Evolutionary conservation across 495 filamentous ascomycete species (phyloP).

Genomic region (Aspergillus hancockii): DNA sequence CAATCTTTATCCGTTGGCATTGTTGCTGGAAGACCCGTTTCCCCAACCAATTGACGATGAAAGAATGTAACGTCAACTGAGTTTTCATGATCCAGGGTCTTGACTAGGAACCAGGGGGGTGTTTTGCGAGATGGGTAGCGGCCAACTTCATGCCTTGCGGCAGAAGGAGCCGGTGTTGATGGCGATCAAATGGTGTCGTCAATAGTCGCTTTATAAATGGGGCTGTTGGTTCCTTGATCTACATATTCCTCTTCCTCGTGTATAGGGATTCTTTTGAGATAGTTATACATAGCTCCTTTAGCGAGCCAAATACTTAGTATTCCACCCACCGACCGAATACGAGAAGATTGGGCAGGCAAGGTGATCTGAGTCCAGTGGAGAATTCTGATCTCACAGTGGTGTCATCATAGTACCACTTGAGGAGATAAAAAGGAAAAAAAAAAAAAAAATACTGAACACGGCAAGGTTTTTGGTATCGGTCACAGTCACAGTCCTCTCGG

Average conservation of each 20-base stretch:
- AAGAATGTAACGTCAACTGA: background rate
- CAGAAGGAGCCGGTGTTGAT: background rate
- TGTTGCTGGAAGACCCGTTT: background rate
- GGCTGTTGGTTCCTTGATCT: background rate
- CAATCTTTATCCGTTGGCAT: too few species aligned
- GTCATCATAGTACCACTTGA: too few species aligned
- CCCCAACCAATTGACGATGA: background rate
- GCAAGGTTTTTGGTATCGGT: too few species aligned
- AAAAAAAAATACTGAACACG: too few species aligned
- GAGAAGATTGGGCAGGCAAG: background rate
- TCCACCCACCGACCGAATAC: background rate
- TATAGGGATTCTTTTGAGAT: too few species aligned
- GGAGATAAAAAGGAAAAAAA: too few species aligned
- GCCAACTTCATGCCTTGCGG: background rate
- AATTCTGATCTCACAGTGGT: constrained; percentile 4
- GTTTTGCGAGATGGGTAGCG: background rate
- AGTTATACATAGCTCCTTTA: background rate
- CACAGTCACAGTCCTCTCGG: constrained; percentile 3
- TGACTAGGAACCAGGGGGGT: background rate
- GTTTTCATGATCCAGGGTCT: background rate
- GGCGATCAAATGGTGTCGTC: background rate
- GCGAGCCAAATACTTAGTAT: background rate
- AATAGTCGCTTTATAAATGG: background rate
- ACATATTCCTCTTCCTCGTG: background rate
- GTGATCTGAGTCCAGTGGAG: background rate